These are phyloP conservation scores for Chloris gayana DNA, from an alignment of 176 grass and related monocot species.

Conservation along the genomic window DNA sequence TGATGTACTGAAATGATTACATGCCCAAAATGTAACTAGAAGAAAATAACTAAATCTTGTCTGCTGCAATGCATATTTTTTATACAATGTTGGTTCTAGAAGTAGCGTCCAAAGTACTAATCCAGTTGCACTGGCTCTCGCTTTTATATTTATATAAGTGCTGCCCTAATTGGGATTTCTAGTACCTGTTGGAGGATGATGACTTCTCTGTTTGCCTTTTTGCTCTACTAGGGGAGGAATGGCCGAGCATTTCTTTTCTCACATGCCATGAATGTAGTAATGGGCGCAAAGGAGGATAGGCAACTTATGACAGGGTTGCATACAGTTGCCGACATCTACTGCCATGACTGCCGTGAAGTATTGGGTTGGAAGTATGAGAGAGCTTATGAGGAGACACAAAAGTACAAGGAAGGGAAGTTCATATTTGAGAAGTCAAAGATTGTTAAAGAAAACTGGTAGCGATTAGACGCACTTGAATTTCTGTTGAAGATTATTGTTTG, in stretches of 20 bases:
- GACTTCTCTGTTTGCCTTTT: background rate
- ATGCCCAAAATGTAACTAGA: background rate
- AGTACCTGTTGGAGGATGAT: conserved; percentile 21
- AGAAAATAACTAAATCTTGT: too few relatives aligned
- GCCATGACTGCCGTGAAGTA: conserved; percentile 64
- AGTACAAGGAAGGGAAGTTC: conserved; percentile 89
- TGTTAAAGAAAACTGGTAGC: conserved; percentile 77
- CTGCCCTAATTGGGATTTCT: background rate
- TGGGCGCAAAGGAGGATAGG: conserved; percentile 69
- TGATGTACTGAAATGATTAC: background rate
- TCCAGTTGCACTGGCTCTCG: background rate
- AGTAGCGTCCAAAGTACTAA: background rate
- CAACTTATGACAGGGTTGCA: conserved; percentile 72
- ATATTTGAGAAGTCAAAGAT: conserved; percentile 90
- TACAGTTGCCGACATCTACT: conserved; percentile 74
- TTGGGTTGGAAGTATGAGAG: conserved; percentile 79
- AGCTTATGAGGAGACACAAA: conserved; percentile 70
- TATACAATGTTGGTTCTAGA: background rate
- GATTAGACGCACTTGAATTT: background rate
- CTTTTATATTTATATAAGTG: background rate
- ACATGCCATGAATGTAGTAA: conserved; percentile 74
- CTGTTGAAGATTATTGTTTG: conserved; percentile 23
- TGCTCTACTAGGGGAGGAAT: conserved; percentile 53
- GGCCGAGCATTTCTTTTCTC: conserved; percentile 78
- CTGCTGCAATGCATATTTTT: too few relatives aligned